phyloP scores from a whole-genome alignment of 2,329 filamentous ascomycete species.

The Kalmusia sp. region DNA sequence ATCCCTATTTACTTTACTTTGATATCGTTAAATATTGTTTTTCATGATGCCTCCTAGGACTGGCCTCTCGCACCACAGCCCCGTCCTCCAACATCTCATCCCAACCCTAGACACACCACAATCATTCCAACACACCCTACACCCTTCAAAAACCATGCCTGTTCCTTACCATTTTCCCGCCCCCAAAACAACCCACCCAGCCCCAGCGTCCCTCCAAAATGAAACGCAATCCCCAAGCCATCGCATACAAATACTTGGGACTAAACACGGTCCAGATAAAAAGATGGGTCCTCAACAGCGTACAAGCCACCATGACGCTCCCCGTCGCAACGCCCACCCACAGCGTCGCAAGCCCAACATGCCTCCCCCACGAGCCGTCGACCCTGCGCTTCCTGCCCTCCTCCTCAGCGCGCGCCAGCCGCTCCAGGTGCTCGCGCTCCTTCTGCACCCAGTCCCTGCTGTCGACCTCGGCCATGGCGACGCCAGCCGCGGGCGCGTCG shows the following conservation, averaged over 20 bases:
- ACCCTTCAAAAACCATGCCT: too few species aligned
- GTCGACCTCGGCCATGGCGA: slow-evolving; percentile 24
- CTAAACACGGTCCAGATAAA: slow-evolving; percentile 99
- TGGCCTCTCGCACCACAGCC: too few species aligned
- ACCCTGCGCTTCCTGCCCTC: slow-evolving; percentile 16
- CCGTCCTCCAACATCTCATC: too few species aligned
- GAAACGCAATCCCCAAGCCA: slow-evolving; percentile 87
- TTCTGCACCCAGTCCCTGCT: slow-evolving; percentile 37
- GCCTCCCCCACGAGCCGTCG: slow-evolving; percentile 37
- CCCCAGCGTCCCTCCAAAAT: slow-evolving; percentile 62
- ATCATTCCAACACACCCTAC: too few species aligned
- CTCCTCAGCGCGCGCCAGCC: slow-evolving; percentile 26
- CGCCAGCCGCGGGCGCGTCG: slow-evolving; percentile 22
- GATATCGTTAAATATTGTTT: too few species aligned
- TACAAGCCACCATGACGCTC: slow-evolving; percentile 89
- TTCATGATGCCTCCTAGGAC: too few species aligned
- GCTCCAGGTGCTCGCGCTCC: slow-evolving; percentile 35
- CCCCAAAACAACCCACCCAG: slow-evolving; percentile 41
- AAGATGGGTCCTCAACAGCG: slow-evolving; percentile 80
- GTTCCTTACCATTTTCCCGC: slow-evolving; percentile 36
- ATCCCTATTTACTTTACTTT: too few species aligned
- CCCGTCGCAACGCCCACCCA: slow-evolving; percentile 71
- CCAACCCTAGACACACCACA: too few species aligned
- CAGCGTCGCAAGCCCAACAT: slow-evolving; percentile 71
- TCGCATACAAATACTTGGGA: slow-evolving; percentile 91